These are phyloP conservation scores for Exophiala sp. DNA, from an alignment of 2,329 filamentous ascomycete species.

Conservation along the genomic window DNA sequence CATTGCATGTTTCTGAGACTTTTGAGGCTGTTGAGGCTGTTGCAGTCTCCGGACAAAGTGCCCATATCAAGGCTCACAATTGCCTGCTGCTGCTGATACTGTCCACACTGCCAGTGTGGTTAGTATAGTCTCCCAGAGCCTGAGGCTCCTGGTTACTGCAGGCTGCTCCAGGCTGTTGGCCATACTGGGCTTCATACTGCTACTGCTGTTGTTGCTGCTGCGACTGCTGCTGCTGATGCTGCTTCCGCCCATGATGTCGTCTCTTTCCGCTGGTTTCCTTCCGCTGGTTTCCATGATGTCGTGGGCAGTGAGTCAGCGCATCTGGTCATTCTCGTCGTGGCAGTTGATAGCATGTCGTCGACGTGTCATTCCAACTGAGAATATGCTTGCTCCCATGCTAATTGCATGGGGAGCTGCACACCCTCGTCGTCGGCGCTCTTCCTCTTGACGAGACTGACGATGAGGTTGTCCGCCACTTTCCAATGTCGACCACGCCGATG, in stretches of 20 bases:
- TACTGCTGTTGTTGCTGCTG: background rate
- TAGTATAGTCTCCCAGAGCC: too few species aligned
- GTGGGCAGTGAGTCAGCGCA: background rate
- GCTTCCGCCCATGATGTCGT: background rate
- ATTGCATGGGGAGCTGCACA: background rate
- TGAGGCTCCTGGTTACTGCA: too few species aligned
- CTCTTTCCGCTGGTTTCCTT: background rate
- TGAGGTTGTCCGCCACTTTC: background rate
- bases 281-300: background rate
- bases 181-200: background rate
- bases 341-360: background rate
- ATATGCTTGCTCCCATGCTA: background rate
- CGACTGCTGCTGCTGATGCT: background rate
- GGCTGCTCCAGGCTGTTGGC: too few species aligned
- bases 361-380: background rate
- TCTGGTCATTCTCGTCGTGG: background rate
- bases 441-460: too few species aligned
- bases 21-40: too few species aligned
- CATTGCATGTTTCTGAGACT: too few species aligned
- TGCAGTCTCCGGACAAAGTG: too few species aligned
- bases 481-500: background rate
- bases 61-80: too few species aligned
- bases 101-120: too few species aligned
- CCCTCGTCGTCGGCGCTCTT: too few species aligned
- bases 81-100: too few species aligned